Base-by-base conservation (phyloP, 106 monocot genomes). In the Phalaenopsis aphrodite region DNA sequence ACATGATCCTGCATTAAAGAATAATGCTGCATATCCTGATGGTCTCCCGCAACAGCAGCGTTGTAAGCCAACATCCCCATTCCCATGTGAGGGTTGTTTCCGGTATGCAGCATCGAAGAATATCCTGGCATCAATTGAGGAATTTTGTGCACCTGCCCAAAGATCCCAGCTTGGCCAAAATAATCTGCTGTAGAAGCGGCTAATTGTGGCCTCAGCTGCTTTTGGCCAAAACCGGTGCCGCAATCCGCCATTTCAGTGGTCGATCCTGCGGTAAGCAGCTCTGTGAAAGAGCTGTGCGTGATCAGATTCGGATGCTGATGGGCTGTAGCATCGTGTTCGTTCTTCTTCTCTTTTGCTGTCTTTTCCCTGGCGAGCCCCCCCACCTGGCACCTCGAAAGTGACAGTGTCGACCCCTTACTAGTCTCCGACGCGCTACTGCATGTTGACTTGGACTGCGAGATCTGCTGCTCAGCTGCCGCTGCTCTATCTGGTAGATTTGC, bases 361-460 rank as follows among this genome's bases (percentile, higher is more conserved):
- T 87, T 82, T 64, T 90, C 94, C 23, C 91, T 79, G 16, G 88
- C 87, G 11, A 81, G 75, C 38, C 88, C 93, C 42, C 88, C 83
- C 1, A 88, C 94, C 81, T 93, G 94, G 36, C 87, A 78, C 41
- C 93, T 79, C 15, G 94, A 94, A n/a, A 98, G 89, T 3, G 98
- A 95, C 75, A 95, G 80, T 3, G 91, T 92, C 9, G 98, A 99
- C 0, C 94, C 94, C 77, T 92, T 94, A 72, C 98, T 99, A 1
- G 92, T 99, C 81, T 99, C 98, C 5, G 98, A 99, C 1, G 92
- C 90, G 87, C 89, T 95, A 72, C 98, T 99, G 41, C 95, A 90
- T 9, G 87, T 86, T 23, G 95, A 95, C 80, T 87, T 95, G 23
- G 90, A 78, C 5, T 75, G 75, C 0, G 84, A 83, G 1, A 76